A percentile compares a stretch with the other conserved stretches of the same genome.
These are phyloP conservation scores for Parasitella parasitica DNA, from an alignment of 371 early-diverging fungal species.

Conservation along the genomic window DNA sequence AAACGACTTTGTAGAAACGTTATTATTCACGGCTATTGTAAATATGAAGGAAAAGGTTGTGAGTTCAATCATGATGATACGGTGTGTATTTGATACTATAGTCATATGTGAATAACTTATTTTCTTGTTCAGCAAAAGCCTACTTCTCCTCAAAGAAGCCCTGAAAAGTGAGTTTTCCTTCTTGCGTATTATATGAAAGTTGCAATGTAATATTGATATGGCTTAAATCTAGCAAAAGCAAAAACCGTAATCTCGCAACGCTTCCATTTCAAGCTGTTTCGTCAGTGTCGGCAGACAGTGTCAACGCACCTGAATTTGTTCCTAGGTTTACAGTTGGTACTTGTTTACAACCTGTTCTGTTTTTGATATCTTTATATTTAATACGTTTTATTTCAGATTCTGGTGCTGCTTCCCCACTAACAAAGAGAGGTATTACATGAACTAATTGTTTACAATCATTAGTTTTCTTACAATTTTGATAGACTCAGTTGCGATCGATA, in stretches of 20 bases:
- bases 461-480: neutral
- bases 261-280: slow-evolving; percentile 46
- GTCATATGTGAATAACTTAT: slow-evolving; percentile 1
- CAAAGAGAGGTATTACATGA: neutral
- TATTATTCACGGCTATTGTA: slow-evolving; percentile 86
- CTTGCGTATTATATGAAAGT: neutral
- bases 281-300: slow-evolving; percentile 57
- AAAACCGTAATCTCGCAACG: slow-evolving; percentile 56
- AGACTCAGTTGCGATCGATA: neutral
- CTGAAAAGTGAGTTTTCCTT: slow-evolving; percentile 53
- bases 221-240: slow-evolving; percentile 37
- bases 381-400: neutral
- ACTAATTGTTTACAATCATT: too few species aligned
- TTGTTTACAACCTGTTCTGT: neutral
- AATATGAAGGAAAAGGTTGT: slow-evolving; percentile 81
- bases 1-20: slow-evolving; percentile 78
- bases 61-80: slow-evolving; percentile 83
- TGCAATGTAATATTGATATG: neutral
- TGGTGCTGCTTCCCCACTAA: neutral
- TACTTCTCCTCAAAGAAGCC: slow-evolving; percentile 45
- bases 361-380: neutral
- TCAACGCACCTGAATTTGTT: slow-evolving; percentile 69
- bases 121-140: slow-evolving; percentile 20
- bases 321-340: slow-evolving; percentile 44
- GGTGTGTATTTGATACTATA: slow-evolving; percentile 31